Conservation (phyloP, 169 alveolate species). For the Eimeria tenella region DNA sequence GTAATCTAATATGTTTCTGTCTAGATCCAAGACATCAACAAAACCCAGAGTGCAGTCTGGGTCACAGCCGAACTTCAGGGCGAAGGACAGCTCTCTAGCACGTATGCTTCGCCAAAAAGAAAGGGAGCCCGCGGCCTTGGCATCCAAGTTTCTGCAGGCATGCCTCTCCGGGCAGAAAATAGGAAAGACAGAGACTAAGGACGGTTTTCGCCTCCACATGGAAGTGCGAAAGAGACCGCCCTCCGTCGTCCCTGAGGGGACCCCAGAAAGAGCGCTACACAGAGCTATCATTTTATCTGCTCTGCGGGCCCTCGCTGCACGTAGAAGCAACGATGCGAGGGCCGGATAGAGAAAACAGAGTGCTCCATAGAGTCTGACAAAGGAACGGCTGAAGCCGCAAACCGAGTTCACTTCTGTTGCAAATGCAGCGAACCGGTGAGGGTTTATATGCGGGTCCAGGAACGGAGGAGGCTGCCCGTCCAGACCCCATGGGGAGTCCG, state of each 20-base stretch:
- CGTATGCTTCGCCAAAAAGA: constrained; percentile 79
- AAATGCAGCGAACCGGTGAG: constrained; percentile 76
- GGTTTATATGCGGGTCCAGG: constrained; percentile 61
- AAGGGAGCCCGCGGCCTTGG: background rate
- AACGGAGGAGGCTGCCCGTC: constrained; percentile 76
- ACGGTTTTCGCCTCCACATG: constrained; percentile 28
- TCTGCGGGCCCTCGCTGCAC: constrained; percentile 46
- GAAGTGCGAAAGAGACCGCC: background rate
- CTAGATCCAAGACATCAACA: constrained; percentile 79
- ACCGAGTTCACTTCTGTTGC: constrained; percentile 76
- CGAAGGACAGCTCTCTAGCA: constrained; percentile 82
- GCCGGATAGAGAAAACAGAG: constrained; percentile 66
- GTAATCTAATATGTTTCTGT: constrained; percentile 74
- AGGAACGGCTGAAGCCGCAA: constrained; percentile 59
- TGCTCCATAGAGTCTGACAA: background rate
- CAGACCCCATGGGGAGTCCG: constrained; percentile 78
- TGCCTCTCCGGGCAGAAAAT: background rate
- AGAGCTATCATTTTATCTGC: constrained; percentile 64
- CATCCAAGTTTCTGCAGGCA: background rate
- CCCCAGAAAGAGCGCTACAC: constrained; percentile 49
- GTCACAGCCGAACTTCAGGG: constrained; percentile 76
- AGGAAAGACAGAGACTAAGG: background rate
- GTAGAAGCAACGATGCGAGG: constrained; percentile 65
- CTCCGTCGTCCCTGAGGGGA: constrained; percentile 21
- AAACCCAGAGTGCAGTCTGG: constrained; percentile 63